Percentiles rank a stretch among this genome's conserved stretches.
Evolutionary conservation across 192 early-diverging fungal genomes (phyloP).

Genomic region (Chytriomyces hyalinus): DNA sequence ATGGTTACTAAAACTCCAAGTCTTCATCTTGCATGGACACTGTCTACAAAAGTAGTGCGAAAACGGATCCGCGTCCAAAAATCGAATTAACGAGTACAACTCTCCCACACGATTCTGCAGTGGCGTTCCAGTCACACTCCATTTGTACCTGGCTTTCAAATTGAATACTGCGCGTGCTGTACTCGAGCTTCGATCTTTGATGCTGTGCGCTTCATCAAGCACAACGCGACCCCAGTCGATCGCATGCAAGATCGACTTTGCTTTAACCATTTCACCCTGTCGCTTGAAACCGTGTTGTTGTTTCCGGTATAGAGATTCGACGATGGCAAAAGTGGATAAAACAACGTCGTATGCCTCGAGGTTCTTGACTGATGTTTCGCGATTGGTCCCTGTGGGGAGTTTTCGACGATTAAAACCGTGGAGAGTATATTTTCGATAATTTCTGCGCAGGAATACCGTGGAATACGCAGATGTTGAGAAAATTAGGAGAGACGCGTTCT

Average conservation of each 20-base stretch:
- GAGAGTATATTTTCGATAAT: background rate
- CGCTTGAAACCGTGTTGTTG: conserved; percentile 73
- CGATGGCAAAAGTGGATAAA: conserved; percentile 66
- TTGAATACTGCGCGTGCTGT: conserved; percentile 86
- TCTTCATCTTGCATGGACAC: conserved; percentile 68
- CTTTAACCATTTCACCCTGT: conserved; percentile 65
- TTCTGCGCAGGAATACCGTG: conserved; percentile 61
- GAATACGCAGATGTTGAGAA: conserved; percentile 70
- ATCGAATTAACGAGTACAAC: conserved; percentile 87
- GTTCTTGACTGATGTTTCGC: conserved; percentile 41
- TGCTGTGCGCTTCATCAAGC: conserved; percentile 84
- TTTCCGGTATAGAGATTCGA: conserved; percentile 75
- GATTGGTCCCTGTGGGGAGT: conserved; percentile 7
- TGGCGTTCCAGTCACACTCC: conserved; percentile 90
- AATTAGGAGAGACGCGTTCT: conserved; percentile 60
- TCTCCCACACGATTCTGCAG: conserved; percentile 95
- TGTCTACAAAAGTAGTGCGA: conserved; percentile 85
- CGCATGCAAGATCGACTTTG: conserved; percentile 69
- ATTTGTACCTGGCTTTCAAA: conserved; percentile 67
- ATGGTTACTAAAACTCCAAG: conserved; percentile 47
- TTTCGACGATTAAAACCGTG: too few species aligned
- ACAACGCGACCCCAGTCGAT: conserved; percentile 85
- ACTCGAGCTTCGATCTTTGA: conserved; percentile 85
- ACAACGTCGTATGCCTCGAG: conserved; percentile 78
- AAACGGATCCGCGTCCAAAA: conserved; percentile 83